Evolutionary conservation across 1,284 basidiomycete species (phyloP), one percentile per base, ranked within the genome.

Genomic region (Papiliotrema terrestris): DNA sequence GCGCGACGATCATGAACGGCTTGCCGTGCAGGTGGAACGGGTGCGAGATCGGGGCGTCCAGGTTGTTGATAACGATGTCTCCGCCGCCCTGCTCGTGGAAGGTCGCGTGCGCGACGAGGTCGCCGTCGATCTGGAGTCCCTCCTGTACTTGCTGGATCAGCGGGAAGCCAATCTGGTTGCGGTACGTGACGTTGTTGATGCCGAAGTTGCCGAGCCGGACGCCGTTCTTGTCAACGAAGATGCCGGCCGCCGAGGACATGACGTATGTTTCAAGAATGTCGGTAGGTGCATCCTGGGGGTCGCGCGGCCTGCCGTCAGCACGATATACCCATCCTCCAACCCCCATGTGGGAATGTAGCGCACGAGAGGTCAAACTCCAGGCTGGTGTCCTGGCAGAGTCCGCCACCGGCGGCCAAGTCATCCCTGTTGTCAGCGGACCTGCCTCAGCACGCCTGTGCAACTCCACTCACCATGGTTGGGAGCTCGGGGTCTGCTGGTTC

Each of bases 31-130:
- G 57, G 56, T 74, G 72, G 57, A 67, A 73, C 1, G 77, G 77
- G 56, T 78, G 77, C 25, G 66, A 65, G 15, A 70, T 59, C n/a
- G 54, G 29, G 17, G 55, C 57, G 49, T 75, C 74, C 11, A 68
- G 46, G 58, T 78, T 75, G 64, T 76, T 76, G 56, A 79, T 61
- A 46, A 72, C 57, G 20, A 72, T 53, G 39, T 68, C 66, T 2
- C 60, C 63, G 11, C 60, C 63, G 13, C 61, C 61, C 17, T 57
- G 19, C 45, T 54, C 52, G 45, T 59, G 61, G 54, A 60, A 69
- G 37, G 54, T 66, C 43, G 58, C 61, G 45, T 55, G 61, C 26
- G 65, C 60, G 19, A 67, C 51, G 25, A 61, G 52, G n/a, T 20
- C 26, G 4, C 45, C 45, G 49, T 70, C 60, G 49, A 71, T 23